These are phyloP conservation scores for Musa balbisiana DNA, from an alignment of 202 grass and related monocot species.

Conservation along the genomic window DNA sequence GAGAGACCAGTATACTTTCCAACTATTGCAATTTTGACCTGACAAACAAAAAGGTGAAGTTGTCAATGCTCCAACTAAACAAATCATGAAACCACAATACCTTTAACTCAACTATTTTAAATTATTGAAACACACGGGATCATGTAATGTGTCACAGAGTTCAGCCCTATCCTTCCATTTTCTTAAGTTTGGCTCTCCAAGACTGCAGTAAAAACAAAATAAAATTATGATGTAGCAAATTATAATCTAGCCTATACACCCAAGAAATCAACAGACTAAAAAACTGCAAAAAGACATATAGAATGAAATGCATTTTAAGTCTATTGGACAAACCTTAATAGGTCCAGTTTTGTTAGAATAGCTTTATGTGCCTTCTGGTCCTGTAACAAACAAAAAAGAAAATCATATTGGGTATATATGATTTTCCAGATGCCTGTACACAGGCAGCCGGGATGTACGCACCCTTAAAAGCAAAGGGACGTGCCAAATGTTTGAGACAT, in stretches of 20 bases:
- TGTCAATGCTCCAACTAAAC: background rate
- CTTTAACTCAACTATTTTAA: constrained; percentile 13
- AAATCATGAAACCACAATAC: background rate
- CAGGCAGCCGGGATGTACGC: background rate
- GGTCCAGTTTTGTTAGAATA: constrained; percentile 28
- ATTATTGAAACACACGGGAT: constrained; percentile 33
- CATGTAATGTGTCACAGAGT: constrained; percentile 27
- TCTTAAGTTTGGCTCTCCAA: constrained; percentile 29
- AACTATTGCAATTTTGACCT: constrained; percentile 51
- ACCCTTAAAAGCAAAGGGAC: constrained; percentile 42
- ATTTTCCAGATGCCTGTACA: background rate
- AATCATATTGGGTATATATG: background rate
- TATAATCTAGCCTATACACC: too few relatives aligned
- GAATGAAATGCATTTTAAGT: background rate
- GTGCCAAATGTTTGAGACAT: constrained; percentile 43
- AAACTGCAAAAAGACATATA: background rate
- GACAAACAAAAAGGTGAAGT: constrained; percentile 8
- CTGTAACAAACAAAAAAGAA: constrained; percentile 17
- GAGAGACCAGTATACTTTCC: constrained; percentile 40
- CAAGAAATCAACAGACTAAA: background rate
- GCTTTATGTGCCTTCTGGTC: constrained; percentile 42
- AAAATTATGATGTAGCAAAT: background rate
- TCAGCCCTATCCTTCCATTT: constrained; percentile 30
- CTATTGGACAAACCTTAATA: constrained; percentile 23
- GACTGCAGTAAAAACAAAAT: constrained; percentile 12